These are phyloP conservation scores for Eragrostis tef DNA, from an alignment of 202 grass and related monocot genomes.

Conservation along the genomic window DNA sequence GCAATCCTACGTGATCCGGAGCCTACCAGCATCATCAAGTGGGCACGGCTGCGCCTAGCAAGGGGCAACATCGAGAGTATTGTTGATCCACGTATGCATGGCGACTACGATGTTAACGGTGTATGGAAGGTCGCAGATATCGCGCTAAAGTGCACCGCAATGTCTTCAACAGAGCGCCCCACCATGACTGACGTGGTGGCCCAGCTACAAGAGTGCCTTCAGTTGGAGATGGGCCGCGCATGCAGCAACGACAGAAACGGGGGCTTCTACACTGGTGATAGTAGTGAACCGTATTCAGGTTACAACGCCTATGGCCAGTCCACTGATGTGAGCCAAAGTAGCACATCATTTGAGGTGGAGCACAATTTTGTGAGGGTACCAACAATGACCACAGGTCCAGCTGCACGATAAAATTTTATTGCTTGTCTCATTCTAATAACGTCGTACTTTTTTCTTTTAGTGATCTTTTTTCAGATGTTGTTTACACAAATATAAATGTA, in stretches of 20 bases:
- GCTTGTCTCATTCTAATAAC: too few species aligned
- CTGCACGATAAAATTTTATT: constrained; percentile 42
- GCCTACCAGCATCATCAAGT: constrained; percentile 32
- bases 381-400: constrained; percentile 46
- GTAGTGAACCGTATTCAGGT: constrained; percentile 5
- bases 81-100: constrained; percentile 46
- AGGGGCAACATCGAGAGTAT: constrained; percentile 57
- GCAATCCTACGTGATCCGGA: constrained; percentile 34
- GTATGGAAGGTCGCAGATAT: constrained; percentile 58
- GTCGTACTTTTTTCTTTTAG: too few species aligned
- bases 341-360: constrained; percentile 47
- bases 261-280: constrained; percentile 23
- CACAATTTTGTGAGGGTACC: constrained; percentile 38
- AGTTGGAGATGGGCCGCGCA: constrained; percentile 29
- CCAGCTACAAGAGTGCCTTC: constrained; percentile 61
- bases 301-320: constrained; percentile 35
- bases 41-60: constrained; percentile 50
- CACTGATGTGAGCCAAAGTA: constrained; percentile 26
- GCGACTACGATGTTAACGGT: constrained; percentile 57
- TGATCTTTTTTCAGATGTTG: too few species aligned
- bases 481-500: too few species aligned
- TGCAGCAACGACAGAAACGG: background rate
- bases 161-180: constrained; percentile 44
- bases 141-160: constrained; percentile 55
- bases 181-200: constrained; percentile 59